phyloP scores from a whole-genome alignment of 1,139 yeast genomes.

The Debaryomycetaceae sp. region DNA sequence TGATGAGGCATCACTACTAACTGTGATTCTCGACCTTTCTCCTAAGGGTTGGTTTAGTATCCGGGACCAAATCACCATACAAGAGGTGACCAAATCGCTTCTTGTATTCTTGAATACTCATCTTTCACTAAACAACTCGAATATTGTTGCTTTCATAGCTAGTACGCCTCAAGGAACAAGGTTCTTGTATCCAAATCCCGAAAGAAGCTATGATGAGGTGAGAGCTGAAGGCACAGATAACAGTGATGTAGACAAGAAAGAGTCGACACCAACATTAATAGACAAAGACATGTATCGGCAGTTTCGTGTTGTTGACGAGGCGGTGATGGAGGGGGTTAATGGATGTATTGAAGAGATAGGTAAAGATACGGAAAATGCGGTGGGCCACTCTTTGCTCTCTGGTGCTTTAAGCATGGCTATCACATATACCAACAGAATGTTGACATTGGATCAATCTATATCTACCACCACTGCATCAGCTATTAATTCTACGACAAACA shows the following conservation, averaged over 20 bases:
- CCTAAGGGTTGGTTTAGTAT: conserved; percentile 73
- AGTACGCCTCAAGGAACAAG: conserved; percentile 70
- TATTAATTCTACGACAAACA: conserved; percentile 37
- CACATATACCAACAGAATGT: conserved; percentile 71
- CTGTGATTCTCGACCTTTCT: conserved; percentile 74
- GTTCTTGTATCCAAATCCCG: conserved; percentile 64
- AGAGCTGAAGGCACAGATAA: conserved; percentile 1
- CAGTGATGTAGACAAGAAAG: conserved; percentile 3
- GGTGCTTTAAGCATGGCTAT: conserved; percentile 81
- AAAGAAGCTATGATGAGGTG: conserved; percentile 20
- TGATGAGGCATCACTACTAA: conserved; percentile 79
- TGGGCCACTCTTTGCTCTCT: conserved; percentile 47
- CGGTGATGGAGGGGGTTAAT: conserved; percentile 62
- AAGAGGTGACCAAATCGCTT: conserved; percentile 56
- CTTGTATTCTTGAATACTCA: conserved; percentile 82
- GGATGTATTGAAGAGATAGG: conserved; percentile 35
- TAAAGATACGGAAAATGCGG: conserved; percentile 15
- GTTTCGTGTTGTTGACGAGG: conserved; percentile 76
- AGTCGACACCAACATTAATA: conserved; percentile 17
- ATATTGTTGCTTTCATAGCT: conserved; percentile 79
- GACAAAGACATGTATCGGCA: conserved; percentile 71
- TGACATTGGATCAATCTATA: conserved; percentile 48
- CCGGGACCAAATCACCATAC: conserved; percentile 40
- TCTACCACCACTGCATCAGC: conserved; percentile 48
- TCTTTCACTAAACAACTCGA: conserved; percentile 77